Evolutionary conservation across 495 filamentous ascomycete species (phyloP), one percentile per base, ranked within the genome.

Genomic region (Xylaria acuta): DNA sequence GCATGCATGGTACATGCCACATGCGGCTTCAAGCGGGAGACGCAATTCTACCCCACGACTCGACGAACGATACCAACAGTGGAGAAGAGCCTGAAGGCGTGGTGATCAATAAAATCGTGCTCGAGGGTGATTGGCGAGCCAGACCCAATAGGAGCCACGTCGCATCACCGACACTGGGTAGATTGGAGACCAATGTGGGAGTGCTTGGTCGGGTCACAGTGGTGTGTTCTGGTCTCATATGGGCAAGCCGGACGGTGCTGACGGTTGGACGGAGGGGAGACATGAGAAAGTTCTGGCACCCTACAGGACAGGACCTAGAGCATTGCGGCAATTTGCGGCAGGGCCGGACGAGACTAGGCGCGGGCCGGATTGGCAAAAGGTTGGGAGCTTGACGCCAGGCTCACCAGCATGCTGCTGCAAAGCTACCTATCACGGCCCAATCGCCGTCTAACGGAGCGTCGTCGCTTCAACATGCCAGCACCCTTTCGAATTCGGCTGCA

Each of bases 81-180:
- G 78, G 79, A 79, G 73, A 79, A 66, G 78, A 76, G 77, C 77
- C 79, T 79, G 73, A 77, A 73, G 82, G 79, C 77, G 79, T 78
- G 81, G 77, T 82, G 81, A 84, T 81, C 79, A 80, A 76, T 79
- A 30, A 64, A 16, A 79, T 82, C 79, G 77, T 81, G 81, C 81
- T 75, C 64, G 47, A 67, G 74, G 66, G 58, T 76, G 76, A 83
- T 82, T 83, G 82, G 83, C 72, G 72, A 77, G 78, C 69, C 59
- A 45, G 73, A 74, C 64, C 77, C 79, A 72, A 84, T 78, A 84
- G 80, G 84, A 81, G 84, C 85, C 85, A 88, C 85, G 85, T 86
- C 82, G 84, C 82, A 80, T 80, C 70, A 74, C 76, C 75, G 40
- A 67, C 18, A 34, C 51, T 68, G 51, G 62, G n/a, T 53, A 45